Base-by-base conservation (phyloP, 2,329 filamentous ascomycete genomes). In the Aspergillus floridensis region DNA sequence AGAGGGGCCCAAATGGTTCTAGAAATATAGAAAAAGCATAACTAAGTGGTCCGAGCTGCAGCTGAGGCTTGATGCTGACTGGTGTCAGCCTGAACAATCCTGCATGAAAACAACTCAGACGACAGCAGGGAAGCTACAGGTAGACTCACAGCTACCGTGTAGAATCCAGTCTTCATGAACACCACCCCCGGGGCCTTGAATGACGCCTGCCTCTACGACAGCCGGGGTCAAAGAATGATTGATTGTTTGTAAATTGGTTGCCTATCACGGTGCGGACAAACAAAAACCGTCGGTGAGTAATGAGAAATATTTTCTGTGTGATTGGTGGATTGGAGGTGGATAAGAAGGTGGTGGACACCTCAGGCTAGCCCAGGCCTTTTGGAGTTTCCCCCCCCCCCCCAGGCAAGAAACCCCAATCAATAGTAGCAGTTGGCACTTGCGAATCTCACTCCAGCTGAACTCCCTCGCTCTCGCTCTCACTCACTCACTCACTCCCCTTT, bases 111-210 rank as follows among this genome's bases (percentile, higher is more conserved):
- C 12, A n/a, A 6, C 14, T 35, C 49, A 52, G 21, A 5, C 29
- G 29, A n/a, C 19, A 21, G 31, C 31, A 24, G 21, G n/a, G 32
- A 24, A 10, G 26, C 26, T 2, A 38, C 24, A 55, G 47, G 31
- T 44, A 26, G 53, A 55, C 53, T 55, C 53, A 48, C 26, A 24
- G 41, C 53, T 55, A 55, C 53, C n/a, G 53, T 55, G 53, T 55
- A 55, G 26, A 55, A 55, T 55, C 24, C 41, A 55, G 53, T 32
- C 53, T 46, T 32, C 19, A 29, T 21, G 11, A 16, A 10, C 16
- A 29, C 8, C 7, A 29, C 26, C 26, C 19, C 16, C 22, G 10
- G 10, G 11, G 22, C 24, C 24, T 44, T 14, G 24, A 46, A 11
- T 4, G 12, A 24, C 4, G 29, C 7, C 26, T 29, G 26, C 1